Conservation (phyloP, 2,329 filamentous ascomycete genomes). For the Diplodia intermedia region DNA sequence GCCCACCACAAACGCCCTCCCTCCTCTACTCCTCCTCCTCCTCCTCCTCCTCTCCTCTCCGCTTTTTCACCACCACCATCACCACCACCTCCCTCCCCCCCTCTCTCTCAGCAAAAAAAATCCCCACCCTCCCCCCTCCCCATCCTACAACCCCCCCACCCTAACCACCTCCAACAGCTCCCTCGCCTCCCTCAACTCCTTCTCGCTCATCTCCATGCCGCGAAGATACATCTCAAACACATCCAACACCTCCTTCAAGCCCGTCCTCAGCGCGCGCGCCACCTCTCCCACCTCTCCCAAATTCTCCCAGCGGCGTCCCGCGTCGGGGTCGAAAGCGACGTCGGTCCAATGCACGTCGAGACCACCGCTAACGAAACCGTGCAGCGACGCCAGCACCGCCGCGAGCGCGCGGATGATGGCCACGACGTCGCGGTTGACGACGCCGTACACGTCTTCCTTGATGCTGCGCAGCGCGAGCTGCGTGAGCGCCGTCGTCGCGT, state of each 20-base stretch:
- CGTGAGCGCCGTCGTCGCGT: constrained; percentile 71
- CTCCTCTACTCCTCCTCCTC: no score
- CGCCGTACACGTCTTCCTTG: constrained; percentile 81
- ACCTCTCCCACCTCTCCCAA: constrained; percentile 74
- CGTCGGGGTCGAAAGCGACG: constrained; percentile 62
- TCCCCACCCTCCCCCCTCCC: neutral
- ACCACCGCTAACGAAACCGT: constrained; percentile 64
- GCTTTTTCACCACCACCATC: no score
- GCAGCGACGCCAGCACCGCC: constrained; percentile 69
- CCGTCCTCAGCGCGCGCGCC: constrained; percentile 67
- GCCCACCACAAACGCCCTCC: neutral
- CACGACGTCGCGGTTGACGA: constrained; percentile 83
- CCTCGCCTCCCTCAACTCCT: constrained; percentile 76
- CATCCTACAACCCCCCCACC: constrained; percentile 34
- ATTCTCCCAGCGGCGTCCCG: constrained; percentile 44
- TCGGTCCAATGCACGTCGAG: constrained; percentile 82
- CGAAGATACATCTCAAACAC: constrained; percentile 77
- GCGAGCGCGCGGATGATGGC: constrained; percentile 77
- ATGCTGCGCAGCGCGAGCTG: constrained; percentile 76
- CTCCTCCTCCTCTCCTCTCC: no score
- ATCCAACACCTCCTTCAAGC: constrained; percentile 69
- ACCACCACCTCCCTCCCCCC: no score
- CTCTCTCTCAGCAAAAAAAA: neutral
- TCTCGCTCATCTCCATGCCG: constrained; percentile 71
- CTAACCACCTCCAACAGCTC: constrained; percentile 56